Evolutionary conservation across 192 early-diverging fungal genomes (phyloP).

Genomic region (Backusella parvicylindrica): DNA sequence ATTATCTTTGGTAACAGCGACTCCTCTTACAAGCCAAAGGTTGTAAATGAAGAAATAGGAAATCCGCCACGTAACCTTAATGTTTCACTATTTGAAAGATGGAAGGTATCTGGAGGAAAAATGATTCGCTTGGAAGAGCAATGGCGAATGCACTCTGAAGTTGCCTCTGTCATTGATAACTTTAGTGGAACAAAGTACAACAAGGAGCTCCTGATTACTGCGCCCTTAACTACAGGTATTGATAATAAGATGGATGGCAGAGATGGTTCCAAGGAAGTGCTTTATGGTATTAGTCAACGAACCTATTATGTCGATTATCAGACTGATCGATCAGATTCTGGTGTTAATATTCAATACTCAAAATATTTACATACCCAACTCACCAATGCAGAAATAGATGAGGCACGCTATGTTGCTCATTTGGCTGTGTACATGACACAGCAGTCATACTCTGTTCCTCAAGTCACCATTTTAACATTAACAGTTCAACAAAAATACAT

Average conservation of each 20-base stretch:
- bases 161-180: neutral
- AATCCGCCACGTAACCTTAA: neutral
- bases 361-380: neutral
- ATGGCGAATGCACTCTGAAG: conserved; percentile 20
- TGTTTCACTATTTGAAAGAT: conserved; percentile 28
- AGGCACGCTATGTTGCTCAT: conserved; percentile 3
- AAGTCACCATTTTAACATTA: conserved; percentile 8
- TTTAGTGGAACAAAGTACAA: neutral
- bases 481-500: conserved; percentile 8
- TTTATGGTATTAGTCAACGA: neutral
- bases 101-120: conserved; percentile 12
- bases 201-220: neutral
- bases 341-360: neutral
- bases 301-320: conserved; percentile 3
- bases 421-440: conserved; percentile 20
- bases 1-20: conserved; percentile 22
- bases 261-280: neutral
- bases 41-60: neutral
- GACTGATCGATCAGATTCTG: neutral
- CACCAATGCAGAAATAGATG: neutral
- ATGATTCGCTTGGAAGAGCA: conserved; percentile 19
- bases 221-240: neutral
- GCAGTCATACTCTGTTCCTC: neutral
- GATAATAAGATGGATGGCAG: neutral
- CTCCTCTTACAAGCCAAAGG: neutral